Percentiles rank a stretch among this genome's conserved stretches.
Conservation (phyloP, 441 rosid species). For the Capsella rubella region DNA sequence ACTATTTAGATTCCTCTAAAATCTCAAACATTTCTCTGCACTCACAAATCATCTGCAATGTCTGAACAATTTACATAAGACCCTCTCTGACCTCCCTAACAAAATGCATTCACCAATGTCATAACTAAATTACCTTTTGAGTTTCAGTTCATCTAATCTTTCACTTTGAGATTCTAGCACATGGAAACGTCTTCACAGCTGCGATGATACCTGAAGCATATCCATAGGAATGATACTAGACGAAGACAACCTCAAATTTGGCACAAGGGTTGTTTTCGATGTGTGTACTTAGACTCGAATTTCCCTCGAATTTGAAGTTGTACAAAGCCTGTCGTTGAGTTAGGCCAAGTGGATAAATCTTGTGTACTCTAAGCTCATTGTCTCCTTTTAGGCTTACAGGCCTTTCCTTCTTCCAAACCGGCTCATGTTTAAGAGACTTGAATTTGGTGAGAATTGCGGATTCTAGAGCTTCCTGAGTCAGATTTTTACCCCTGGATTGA, state of each 20-base stretch:
- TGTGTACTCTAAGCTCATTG: conserved; percentile 58
- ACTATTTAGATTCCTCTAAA: background rate
- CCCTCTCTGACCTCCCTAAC: conserved; percentile 22
- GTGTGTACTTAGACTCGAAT: conserved; percentile 52
- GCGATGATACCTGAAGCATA: conserved; percentile 20
- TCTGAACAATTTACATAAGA: conserved; percentile 15
- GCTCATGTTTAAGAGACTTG: conserved; percentile 62
- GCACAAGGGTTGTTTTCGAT: conserved; percentile 36
- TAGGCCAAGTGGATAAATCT: conserved; percentile 80
- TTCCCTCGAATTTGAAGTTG: conserved; percentile 64
- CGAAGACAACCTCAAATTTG: conserved; percentile 40
- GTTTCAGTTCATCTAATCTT: conserved; percentile 8
- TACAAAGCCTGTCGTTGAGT: conserved; percentile 88
- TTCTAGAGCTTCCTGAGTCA: conserved; percentile 67
- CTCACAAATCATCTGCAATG: conserved; percentile 17
- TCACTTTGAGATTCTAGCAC: conserved; percentile 19
- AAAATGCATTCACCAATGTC: conserved; percentile 29
- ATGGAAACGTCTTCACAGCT: conserved; percentile 22
- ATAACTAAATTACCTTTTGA: conserved; percentile 16
- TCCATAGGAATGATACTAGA: conserved; percentile 37
- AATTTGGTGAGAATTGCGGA: conserved; percentile 66
- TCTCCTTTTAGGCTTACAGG: conserved; percentile 79
- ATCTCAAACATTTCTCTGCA: conserved; percentile 1
- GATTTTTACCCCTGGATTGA: conserved; percentile 54
- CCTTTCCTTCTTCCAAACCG: conserved; percentile 85